A percentile compares a stretch with the other conserved stretches of the same genome.
phyloP scores from a whole-genome alignment of 2,329 filamentous ascomycete species.

The Didymella sp. region DNA sequence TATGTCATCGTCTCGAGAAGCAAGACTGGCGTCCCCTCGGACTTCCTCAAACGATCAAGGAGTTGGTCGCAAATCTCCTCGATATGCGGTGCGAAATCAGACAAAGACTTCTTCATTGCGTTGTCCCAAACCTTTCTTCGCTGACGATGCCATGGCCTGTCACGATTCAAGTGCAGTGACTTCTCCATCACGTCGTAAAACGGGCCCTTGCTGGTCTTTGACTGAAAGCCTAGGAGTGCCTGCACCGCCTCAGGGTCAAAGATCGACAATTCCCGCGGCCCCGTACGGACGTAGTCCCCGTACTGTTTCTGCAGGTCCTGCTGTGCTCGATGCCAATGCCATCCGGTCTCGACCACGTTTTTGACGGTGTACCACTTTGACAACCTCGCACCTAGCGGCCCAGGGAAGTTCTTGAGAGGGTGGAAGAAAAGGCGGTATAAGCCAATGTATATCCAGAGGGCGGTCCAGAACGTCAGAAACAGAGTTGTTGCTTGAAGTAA shows the following conservation, averaged over 20 bases:
- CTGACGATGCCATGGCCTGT: constrained; percentile 35
- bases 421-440: constrained; percentile 36
- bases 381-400: constrained; percentile 31
- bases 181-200: constrained; percentile 35
- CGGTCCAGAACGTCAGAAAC: constrained; percentile 24
- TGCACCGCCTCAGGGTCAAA: constrained; percentile 33
- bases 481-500: constrained; percentile 20
- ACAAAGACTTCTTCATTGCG: constrained; percentile 37
- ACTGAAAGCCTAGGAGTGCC: constrained; percentile 29
- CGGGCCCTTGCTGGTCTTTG: constrained; percentile 35
- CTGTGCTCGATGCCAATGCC: constrained; percentile 27
- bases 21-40: constrained; percentile 43
- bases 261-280: constrained; percentile 36
- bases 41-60: constrained; percentile 24
- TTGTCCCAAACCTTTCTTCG: constrained; percentile 41
- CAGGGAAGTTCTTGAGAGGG: constrained; percentile 32
- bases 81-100: constrained; percentile 29
- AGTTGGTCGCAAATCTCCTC: constrained; percentile 36
- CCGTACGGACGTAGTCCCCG: constrained; percentile 37
- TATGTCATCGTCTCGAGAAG: constrained; percentile 52
- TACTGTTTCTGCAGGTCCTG: constrained; percentile 32
- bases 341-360: constrained; percentile 21
- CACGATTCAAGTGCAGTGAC: constrained; percentile 37
- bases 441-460: constrained; percentile 30
- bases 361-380: constrained; percentile 36